Evolutionary conservation across 352 stramenopile genomes (phyloP), one percentile per base, ranked within the genome.

Genomic region (Pythium sukuiense): DNA sequence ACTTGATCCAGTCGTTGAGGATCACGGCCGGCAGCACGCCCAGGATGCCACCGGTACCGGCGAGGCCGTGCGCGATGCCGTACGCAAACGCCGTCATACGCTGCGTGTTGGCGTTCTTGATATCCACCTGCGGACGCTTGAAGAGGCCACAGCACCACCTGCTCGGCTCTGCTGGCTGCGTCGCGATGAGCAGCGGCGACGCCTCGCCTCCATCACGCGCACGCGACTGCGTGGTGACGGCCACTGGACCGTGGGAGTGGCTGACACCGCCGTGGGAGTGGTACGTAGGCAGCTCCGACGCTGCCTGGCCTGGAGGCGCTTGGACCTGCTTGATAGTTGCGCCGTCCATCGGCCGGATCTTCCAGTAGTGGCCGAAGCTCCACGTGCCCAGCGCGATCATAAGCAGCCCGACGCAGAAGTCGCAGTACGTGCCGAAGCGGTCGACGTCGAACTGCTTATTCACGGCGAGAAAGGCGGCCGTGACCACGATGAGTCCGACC

Each of bases 11-110:
- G 65, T 92, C 72, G 59, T 89, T 78, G 30, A 95, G 66, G 50
- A 93, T 77, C 16, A 96, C 80, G 0, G 88, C 88, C 0, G 89
- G 88, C 18, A 97, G 76, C 12, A 96, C 78, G 14, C 85, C 87
- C 16, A 96, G 63, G 52, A 87, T 76, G 54, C 77, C 77, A 2
- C 80, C 76, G 0, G 77, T 77, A 2, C 79, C 80, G 1, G 90
- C 87, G 29, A 94, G 69, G 11, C 89, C 85, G 73, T 97, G 87
- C 43, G 90, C 67, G 32, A 94, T 81, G 14, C 89, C 89, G 55
- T 88, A 81, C 18, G 72, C 61, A 24, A 96, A 64, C 11, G 89
- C 85, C 14, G 93, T 76, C 52, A 79, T 39, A 37, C 76, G 74
- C 69, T 82, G 74, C 43, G 74, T 82, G 24, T 46, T 65, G 50